These are phyloP conservation scores for Reticulascus tulasneorum DNA, from an alignment of 2,329 filamentous ascomycete genomes.

Conservation along the genomic window DNA sequence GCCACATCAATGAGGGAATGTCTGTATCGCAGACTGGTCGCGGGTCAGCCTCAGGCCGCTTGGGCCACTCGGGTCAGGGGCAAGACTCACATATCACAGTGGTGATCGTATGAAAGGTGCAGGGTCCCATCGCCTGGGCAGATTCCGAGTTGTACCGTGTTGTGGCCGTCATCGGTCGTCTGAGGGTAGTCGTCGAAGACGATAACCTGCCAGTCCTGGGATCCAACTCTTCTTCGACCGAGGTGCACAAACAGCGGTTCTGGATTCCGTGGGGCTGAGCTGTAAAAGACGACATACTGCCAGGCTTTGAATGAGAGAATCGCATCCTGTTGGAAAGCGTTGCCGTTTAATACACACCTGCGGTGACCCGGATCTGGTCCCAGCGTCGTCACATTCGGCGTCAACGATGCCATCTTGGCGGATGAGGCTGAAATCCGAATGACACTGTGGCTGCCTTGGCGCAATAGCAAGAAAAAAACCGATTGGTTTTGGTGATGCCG, in stretches of 20 bases:
- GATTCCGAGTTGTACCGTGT: conserved; percentile 10
- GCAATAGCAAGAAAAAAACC: too few species aligned
- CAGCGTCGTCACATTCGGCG: too few species aligned
- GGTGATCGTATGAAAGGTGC: conserved; percentile 10
- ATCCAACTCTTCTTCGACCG: conserved; percentile 1
- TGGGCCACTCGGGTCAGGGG: background rate
- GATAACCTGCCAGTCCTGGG: conserved; percentile 6
- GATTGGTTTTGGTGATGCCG: too few species aligned
- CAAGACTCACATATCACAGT: conserved; percentile 12
- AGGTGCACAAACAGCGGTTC: conserved; percentile 4
- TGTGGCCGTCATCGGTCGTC: conserved; percentile 12
- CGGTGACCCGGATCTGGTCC: background rate
- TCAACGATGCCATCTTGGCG: too few species aligned
- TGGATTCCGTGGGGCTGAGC: conserved; percentile 3
- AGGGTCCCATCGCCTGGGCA: conserved; percentile 8
- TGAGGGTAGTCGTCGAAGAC: conserved; percentile 10
- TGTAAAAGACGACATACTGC: conserved; percentile 11
- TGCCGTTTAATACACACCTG: conserved; percentile 5
- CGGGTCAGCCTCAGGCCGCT: background rate
- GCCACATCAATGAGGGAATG: conserved; percentile 11
- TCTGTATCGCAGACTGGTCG: background rate
- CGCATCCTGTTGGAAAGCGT: conserved; percentile 12
- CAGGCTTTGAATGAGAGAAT: conserved; percentile 10
- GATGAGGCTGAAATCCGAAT: too few species aligned
- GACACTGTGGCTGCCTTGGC: too few species aligned